These are phyloP conservation scores for Lactarius indigo DNA, from an alignment of 768 basidiomycete species.

Conservation along the genomic window DNA sequence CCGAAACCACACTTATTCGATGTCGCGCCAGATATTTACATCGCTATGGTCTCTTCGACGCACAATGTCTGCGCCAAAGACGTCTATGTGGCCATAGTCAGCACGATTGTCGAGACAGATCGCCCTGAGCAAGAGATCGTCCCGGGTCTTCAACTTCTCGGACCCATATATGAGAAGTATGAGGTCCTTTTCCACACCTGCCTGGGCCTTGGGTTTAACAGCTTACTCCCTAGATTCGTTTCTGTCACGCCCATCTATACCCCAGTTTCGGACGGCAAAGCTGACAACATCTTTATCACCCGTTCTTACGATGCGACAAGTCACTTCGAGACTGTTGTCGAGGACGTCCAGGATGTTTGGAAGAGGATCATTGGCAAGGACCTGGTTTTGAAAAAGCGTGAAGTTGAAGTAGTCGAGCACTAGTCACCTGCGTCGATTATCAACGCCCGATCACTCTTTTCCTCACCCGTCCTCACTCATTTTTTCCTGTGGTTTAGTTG, in stretches of 20 bases:
- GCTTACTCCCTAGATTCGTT: constrained; percentile 63
- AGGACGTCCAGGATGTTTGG: constrained; percentile 97
- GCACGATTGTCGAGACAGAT: constrained; percentile 95
- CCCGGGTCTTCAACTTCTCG: constrained; percentile 90
- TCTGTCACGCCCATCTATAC: constrained; percentile 85
- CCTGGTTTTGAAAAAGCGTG: constrained; percentile 85
- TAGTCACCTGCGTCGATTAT: constrained; percentile 8
- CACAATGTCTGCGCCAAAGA: constrained; percentile 98
- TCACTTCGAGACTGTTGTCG: constrained; percentile 98
- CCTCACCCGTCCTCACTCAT: not conserved
- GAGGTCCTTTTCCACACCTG: constrained; percentile 28
- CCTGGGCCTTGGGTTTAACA: not conserved
- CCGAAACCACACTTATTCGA: constrained; percentile 3
- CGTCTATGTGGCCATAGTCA: constrained; percentile 94
- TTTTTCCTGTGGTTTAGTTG: constrained; percentile 4
- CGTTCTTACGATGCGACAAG: constrained; percentile 98
- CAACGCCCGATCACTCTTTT: constrained; percentile 1
- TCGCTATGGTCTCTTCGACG: constrained; percentile 94
- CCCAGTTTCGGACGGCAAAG: constrained; percentile 74
- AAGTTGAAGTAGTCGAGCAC: constrained; percentile 59
- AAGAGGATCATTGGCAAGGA: constrained; percentile 75
- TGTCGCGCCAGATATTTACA: constrained; percentile 83
- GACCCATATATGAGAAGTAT: constrained; percentile 91
- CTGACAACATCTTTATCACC: constrained; percentile 95
- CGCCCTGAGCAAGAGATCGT: constrained; percentile 87